A percentile compares a stretch with the other conserved stretches of the same genome.
Conservation (phyloP, 2,329 filamentous ascomycete genomes). For the Xylariaceae sp. region DNA sequence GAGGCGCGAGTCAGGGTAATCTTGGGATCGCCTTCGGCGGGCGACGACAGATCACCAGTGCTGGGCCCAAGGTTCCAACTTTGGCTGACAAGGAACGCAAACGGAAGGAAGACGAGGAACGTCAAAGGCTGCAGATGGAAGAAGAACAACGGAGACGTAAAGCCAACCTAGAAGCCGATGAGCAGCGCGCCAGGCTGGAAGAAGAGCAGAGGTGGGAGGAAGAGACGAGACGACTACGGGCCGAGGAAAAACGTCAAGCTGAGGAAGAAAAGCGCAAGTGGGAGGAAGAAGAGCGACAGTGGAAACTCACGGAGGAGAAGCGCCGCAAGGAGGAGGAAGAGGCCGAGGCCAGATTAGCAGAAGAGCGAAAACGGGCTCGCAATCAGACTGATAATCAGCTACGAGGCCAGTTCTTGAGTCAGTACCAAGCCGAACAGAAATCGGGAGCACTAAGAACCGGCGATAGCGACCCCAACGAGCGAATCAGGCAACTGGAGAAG, state of each 20-base stretch:
- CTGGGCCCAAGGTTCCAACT: conserved; percentile 72
- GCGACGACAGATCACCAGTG: conserved; percentile 84
- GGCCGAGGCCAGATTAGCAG: conserved; percentile 59
- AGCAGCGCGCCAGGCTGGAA: conserved; percentile 54
- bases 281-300: conserved; percentile 71
- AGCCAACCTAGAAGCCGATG: conserved; percentile 50
- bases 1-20: conserved; percentile 91
- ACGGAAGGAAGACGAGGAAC: conserved; percentile 51
- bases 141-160: conserved; percentile 44
- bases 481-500: conserved; percentile 76
- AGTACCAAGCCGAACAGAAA: conserved; percentile 72
- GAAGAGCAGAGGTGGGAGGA: conserved; percentile 65
- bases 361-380: conserved; percentile 59
- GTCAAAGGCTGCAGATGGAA: conserved; percentile 49
- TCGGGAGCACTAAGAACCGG: conserved; percentile 34
- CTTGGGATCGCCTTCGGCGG: conserved; percentile 90
- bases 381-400: conserved; percentile 61
- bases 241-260: conserved; percentile 56
- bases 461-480: conserved; percentile 51
- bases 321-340: conserved; percentile 68
- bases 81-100: conserved; percentile 77
- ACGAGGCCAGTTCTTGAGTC: conserved; percentile 77
- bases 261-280: conserved; percentile 67
- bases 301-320: conserved; percentile 71
- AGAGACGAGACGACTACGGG: conserved; percentile 54